Evolutionary conservation across 2,329 filamentous ascomycete species (phyloP).

Genomic region (Dactylellina sp.): DNA sequence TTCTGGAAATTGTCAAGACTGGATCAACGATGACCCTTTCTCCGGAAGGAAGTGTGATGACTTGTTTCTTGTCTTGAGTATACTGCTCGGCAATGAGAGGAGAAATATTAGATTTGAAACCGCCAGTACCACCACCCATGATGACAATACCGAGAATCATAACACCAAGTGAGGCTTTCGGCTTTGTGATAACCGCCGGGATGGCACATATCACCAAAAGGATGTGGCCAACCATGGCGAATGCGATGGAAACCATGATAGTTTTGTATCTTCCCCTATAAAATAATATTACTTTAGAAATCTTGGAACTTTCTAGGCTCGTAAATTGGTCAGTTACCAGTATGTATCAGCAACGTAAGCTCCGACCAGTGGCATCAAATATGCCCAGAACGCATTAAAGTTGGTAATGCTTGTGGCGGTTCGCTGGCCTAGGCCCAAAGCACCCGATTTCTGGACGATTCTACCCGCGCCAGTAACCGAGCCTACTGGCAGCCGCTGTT

Average conservation of each 20-base stretch:
- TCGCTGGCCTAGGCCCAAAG: constrained; percentile 71
- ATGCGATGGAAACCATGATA: constrained; percentile 68
- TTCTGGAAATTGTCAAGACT: constrained; percentile 61
- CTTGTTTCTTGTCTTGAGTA: constrained; percentile 58
- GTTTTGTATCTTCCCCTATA: constrained; percentile 72
- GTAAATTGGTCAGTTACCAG: constrained; percentile 62
- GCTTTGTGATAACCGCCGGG: constrained; percentile 63
- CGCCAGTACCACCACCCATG: constrained; percentile 65
- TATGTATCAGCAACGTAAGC: constrained; percentile 35
- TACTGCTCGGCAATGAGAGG: constrained; percentile 63
- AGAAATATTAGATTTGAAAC: constrained; percentile 65
- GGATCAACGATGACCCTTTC: constrained; percentile 62
- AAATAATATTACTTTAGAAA: constrained; percentile 65
- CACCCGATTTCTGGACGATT: constrained; percentile 66
- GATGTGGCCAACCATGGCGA: constrained; percentile 69
- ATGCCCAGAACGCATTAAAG: constrained; percentile 72
- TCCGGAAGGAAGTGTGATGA: constrained; percentile 60
- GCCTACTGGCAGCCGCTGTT: constrained; percentile 68
- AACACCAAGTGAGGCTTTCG: constrained; percentile 66
- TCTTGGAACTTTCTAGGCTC: constrained; percentile 67
- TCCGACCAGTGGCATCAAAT: constrained; percentile 67
- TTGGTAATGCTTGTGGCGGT: constrained; percentile 68
- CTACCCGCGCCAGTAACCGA: constrained; percentile 69
- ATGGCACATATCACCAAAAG: constrained; percentile 68
- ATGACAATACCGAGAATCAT: constrained; percentile 68